Evolutionary conservation across 768 basidiomycete species (phyloP), one percentile per base, ranked within the genome.

Genomic region (Auricularia heimuer): DNA sequence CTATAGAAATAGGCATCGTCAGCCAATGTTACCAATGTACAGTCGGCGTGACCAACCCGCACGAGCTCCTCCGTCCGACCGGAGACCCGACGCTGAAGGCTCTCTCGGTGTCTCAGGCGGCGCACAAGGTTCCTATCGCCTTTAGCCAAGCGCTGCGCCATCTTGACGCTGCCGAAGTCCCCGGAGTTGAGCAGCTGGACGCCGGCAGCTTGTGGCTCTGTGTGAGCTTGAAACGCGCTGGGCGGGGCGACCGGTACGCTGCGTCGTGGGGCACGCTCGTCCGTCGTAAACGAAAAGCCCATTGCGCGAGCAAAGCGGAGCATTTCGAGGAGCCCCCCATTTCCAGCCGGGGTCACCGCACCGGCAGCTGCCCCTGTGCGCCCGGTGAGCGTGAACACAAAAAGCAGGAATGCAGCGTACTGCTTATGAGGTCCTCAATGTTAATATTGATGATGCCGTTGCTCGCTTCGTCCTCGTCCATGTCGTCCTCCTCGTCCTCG

Each of bases 141-240:
- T 35, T 73, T 76, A 56, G 78, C 76, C 37, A 76, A 74, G 67
- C 75, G 78, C 14, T 80, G 71, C 71, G 86, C 86, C 64, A 78
- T 74, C 42, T 78, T 77, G 39, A 90, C 78, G 65, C 82, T 76
- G 18, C 92, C 92, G 73, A 94, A 96, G 63, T 94, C 89, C 58
- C 93, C 93, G 68, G 85, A 81, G 68, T 82, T 81, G 10, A 92
- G 79, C 12, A 96, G 78, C 51, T 82, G 78, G 16, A 85, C 70
- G 2, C 93, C 93, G 37, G 76, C 79, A 62, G 82, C 69, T 73
- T 87, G 82, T 4, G 91, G 88, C 65, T 87, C 81, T 21, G 74
- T 83, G 29, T 81, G 78, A 54, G 75, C 67, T 36, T 74, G 71
- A 65, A 74, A 79, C 77, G 76, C 80, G 12, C 66, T 69, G 37